A percentile compares a stretch with the other conserved stretches of the same genome.
phyloP scores from a whole-genome alignment of 2,329 filamentous ascomycete species.

The Colletotrichum orbiculare region DNA sequence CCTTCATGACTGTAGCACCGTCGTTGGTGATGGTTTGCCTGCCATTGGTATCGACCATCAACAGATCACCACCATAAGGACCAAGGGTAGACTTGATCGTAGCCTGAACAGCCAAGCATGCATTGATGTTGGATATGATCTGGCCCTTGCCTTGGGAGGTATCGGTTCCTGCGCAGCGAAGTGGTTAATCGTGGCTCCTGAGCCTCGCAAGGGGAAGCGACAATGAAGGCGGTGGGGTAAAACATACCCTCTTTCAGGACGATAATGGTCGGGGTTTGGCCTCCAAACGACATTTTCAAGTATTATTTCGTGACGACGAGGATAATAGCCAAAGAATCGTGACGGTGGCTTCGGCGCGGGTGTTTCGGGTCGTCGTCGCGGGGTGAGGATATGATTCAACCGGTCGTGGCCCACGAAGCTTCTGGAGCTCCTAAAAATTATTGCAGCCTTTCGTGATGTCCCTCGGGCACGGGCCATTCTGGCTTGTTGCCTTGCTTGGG shows the following conservation, averaged over 20 bases:
- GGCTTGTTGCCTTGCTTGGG: slow-evolving; percentile 25
- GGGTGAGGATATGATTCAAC: slow-evolving; percentile 25
- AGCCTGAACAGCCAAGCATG: slow-evolving; percentile 92
- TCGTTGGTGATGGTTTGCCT: slow-evolving; percentile 98
- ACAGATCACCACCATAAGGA: slow-evolving; percentile 94
- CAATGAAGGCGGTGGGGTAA: slow-evolving; percentile 50
- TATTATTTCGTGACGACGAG: slow-evolving; percentile 6
- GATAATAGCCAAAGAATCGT: background rate
- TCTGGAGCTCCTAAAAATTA: slow-evolving; percentile 62
- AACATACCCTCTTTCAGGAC: slow-evolving; percentile 93
- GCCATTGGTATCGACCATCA: slow-evolving; percentile 96
- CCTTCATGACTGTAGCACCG: slow-evolving; percentile 99
- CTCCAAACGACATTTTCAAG: slow-evolving; percentile 88
- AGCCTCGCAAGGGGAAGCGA: slow-evolving; percentile 40
- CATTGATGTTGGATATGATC: slow-evolving; percentile 98
- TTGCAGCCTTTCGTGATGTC: slow-evolving; percentile 54
- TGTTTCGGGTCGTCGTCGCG: slow-evolving; percentile 24
- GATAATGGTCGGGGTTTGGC: slow-evolving; percentile 97
- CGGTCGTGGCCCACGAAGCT: slow-evolving; percentile 48
- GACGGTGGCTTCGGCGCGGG: slow-evolving; percentile 4
- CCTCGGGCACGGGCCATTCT: slow-evolving; percentile 38
- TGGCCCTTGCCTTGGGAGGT: slow-evolving; percentile 97
- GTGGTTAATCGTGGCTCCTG: slow-evolving; percentile 36
- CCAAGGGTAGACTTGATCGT: slow-evolving; percentile 97
- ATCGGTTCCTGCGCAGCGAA: slow-evolving; percentile 79